These are phyloP conservation scores for Colletotrichum tamarilloi DNA, from an alignment of 2,329 filamentous ascomycete genomes.

Conservation along the genomic window DNA sequence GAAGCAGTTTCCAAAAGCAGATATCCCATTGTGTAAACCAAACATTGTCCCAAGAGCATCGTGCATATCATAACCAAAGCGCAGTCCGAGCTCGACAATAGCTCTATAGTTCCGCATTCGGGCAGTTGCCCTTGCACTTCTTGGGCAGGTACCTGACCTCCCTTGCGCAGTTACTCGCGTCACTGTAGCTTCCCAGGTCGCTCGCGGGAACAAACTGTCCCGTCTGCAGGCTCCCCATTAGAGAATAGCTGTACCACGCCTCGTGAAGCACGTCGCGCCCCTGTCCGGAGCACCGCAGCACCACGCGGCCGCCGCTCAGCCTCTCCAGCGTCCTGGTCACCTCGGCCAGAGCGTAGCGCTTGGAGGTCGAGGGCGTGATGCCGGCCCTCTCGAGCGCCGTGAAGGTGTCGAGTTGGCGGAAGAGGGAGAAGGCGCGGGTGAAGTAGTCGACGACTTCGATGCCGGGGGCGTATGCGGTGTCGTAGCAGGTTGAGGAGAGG, in stretches of 20 bases:
- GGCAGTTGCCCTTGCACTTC: slow-evolving; percentile 38
- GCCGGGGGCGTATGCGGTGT: slow-evolving; percentile 57
- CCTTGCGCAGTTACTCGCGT: slow-evolving; percentile 51
- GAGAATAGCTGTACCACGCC: slow-evolving; percentile 65
- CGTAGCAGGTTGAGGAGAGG: slow-evolving; percentile 73
- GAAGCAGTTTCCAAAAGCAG: neutral
- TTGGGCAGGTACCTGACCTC: slow-evolving; percentile 55
- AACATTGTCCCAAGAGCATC: neutral
- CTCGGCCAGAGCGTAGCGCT: slow-evolving; percentile 55
- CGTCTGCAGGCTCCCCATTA: slow-evolving; percentile 62
- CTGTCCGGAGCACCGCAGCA: slow-evolving; percentile 54
- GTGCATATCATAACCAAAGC: neutral
- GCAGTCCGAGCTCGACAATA: neutral
- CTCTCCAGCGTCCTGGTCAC: slow-evolving; percentile 55
- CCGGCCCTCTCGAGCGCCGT: slow-evolving; percentile 49
- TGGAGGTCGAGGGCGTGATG: slow-evolving; percentile 47
- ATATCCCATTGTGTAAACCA: neutral
- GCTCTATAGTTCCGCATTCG: slow-evolving; percentile 27
- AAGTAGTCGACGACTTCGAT: slow-evolving; percentile 59
- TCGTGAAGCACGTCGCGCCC: slow-evolving; percentile 57
- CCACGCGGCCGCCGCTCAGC: slow-evolving; percentile 57
- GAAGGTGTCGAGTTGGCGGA: slow-evolving; percentile 56
- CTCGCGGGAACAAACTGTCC: slow-evolving; percentile 58
- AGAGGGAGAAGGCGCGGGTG: slow-evolving; percentile 52
- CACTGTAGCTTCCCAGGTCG: slow-evolving; percentile 49